phyloP scores from a whole-genome alignment of 768 basidiomycete genomes.

The Peribolospora baueri region DNA sequence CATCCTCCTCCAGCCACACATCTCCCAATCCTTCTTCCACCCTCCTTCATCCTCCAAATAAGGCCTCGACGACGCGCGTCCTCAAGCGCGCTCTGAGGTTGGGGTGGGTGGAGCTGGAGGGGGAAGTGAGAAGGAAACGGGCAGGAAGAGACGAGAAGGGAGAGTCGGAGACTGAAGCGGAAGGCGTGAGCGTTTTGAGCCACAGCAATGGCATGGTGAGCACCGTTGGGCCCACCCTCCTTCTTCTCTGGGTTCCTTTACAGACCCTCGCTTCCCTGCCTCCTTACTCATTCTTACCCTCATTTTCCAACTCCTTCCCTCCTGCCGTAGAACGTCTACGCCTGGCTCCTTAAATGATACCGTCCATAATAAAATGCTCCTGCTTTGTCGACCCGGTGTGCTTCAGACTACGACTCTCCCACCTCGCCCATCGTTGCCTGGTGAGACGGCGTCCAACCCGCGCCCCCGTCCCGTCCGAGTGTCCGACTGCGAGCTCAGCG shows the following conservation, averaged over 20 bases:
- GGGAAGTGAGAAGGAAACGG: conserved; percentile 22
- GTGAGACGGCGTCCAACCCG: too few relatives aligned
- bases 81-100: conserved; percentile 38
- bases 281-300: neutral
- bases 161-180: neutral
- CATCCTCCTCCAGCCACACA: conserved; percentile 56
- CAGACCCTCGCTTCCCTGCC: too few relatives aligned
- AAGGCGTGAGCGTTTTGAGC: conserved; percentile 50
- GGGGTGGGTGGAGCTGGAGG: conserved; percentile 21
- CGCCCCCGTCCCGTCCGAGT: too few relatives aligned
- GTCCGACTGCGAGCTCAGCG: too few relatives aligned
- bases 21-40: conserved; percentile 67
- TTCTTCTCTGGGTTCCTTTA: neutral
- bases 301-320: neutral
- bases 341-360: conserved; percentile 66
- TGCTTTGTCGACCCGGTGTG: conserved; percentile 61
- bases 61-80: conserved; percentile 32
- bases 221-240: too few relatives aligned
- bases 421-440: too few relatives aligned
- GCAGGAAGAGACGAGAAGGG: conserved; percentile 15
- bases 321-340: conserved; percentile 52
- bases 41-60: conserved; percentile 41
- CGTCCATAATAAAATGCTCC: conserved; percentile 42
- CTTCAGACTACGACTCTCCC: too few relatives aligned
- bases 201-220: conserved; percentile 51